Evolutionary conservation across 176 grass and related monocot species (phyloP).

Genomic region (Olyra latifolia): DNA sequence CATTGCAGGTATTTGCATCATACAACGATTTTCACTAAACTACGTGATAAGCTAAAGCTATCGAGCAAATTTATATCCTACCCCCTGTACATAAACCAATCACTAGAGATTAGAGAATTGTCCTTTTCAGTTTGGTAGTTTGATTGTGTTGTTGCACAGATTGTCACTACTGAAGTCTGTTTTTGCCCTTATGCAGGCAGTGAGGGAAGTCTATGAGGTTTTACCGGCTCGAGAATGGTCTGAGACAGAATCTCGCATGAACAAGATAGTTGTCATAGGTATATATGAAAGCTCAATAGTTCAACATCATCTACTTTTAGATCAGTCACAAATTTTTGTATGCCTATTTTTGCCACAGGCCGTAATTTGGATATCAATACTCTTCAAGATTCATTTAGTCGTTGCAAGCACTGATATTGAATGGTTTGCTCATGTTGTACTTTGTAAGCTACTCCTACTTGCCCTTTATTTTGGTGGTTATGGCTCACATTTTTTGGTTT

Average conservation of each 20-base stretch:
- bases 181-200: conserved; percentile 64
- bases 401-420: conserved; percentile 43
- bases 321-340: conserved; percentile 4
- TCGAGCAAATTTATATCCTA: not conserved
- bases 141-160: not conserved
- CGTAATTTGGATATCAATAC: conserved; percentile 64
- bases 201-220: conserved; percentile 95
- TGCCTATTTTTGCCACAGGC: conserved; percentile 52
- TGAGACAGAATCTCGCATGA: conserved; percentile 55
- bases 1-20: conserved; percentile 69
- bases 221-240: conserved; percentile 72
- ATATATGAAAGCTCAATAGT: conserved; percentile 28
- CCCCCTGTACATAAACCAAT: not conserved
- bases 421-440: not conserved
- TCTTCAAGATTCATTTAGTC: conserved; percentile 74
- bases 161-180: conserved; percentile 6
- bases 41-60: conserved; percentile 18
- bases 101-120: not conserved
- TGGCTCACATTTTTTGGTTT: not conserved
- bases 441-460: conserved; percentile 13
- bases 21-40: conserved; percentile 10
- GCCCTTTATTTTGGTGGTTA: not conserved
- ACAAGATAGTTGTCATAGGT: conserved; percentile 96
- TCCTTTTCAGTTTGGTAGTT: not conserved
- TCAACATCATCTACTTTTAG: not conserved